Conservation (phyloP, 441 rosid genomes). For the Geranium incanum region DNA sequence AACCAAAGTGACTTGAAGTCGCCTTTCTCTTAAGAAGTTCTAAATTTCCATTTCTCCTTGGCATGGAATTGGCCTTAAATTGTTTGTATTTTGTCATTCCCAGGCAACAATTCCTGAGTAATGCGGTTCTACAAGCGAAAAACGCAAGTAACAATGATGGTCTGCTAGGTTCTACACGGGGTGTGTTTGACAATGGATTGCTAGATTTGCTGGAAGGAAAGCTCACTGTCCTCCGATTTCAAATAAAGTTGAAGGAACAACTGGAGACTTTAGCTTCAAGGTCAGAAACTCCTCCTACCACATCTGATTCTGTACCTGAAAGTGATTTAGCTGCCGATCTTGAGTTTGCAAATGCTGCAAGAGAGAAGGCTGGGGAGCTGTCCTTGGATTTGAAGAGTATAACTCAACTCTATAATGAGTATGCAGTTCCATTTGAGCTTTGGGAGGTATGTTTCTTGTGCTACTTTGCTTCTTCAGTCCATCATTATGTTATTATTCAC, state of each 20-base stretch:
- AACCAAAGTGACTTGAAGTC: neutral
- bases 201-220: slow-evolving; percentile 95
- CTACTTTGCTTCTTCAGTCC: neutral
- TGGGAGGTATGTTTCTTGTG: slow-evolving; percentile 63
- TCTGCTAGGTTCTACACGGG: slow-evolving; percentile 37
- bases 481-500: slow-evolving; percentile 6
- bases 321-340: slow-evolving; percentile 33
- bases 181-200: slow-evolving; percentile 62
- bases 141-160: slow-evolving; percentile 67
- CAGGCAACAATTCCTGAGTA: slow-evolving; percentile 87
- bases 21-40: neutral
- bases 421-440: slow-evolving; percentile 89
- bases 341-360: slow-evolving; percentile 46
- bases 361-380: slow-evolving; percentile 79
- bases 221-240: slow-evolving; percentile 84
- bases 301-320: slow-evolving; percentile 47
- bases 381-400: slow-evolving; percentile 82
- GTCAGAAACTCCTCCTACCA: slow-evolving; percentile 40
- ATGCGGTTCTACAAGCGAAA: slow-evolving; percentile 93
- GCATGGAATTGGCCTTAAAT: slow-evolving; percentile 14
- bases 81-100: slow-evolving; percentile 24
- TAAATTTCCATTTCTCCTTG: neutral
- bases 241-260: slow-evolving; percentile 77
- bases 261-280: slow-evolving; percentile 62
- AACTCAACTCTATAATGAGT: slow-evolving; percentile 89